Conservation (phyloP, 768 basidiomycete genomes). For the Agrocybe praecox region DNA sequence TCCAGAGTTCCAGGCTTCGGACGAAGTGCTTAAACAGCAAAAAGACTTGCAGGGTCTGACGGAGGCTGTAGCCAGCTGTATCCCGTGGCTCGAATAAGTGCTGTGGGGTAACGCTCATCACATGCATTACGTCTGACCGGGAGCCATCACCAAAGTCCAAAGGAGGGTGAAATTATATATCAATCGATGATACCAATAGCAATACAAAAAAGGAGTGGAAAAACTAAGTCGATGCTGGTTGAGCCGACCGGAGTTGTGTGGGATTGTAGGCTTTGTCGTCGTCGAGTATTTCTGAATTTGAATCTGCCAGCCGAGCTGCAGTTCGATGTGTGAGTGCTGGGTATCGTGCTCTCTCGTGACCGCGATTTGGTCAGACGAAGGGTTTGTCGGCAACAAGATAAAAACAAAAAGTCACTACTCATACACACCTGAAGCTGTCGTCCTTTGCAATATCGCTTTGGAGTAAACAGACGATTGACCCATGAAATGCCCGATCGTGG, state of each 20-base stretch:
- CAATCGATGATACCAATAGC: neutral
- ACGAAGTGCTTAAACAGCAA: too few relatives aligned
- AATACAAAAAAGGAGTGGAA: neutral
- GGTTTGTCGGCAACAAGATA: neutral
- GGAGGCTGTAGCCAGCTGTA: neutral
- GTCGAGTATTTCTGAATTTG: constrained; percentile 14
- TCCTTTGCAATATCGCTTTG: constrained; percentile 1
- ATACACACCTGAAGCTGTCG: constrained; percentile 15
- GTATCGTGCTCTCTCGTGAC: constrained; percentile 23
- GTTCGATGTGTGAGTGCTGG: constrained; percentile 16
- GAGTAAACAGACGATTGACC: constrained; percentile 14
- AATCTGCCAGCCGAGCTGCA: constrained; percentile 14
- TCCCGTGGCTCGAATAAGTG: neutral
- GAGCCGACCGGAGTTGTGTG: neutral
- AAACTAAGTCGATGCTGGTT: neutral
- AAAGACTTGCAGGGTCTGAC: neutral
- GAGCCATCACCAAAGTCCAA: neutral
- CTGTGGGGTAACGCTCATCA: neutral
- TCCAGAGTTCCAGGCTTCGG: too few relatives aligned
- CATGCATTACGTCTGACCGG: too few relatives aligned
- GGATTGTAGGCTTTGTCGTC: constrained; percentile 1
- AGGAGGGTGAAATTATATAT: neutral
- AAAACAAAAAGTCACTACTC: neutral
- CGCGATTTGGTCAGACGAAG: constrained; percentile 18
- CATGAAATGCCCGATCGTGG: constrained; percentile 10